Percentiles rank a stretch among this genome's conserved stretches.
Conservation (phyloP, 2,329 filamentous ascomycete species). For the Talaromyces verruculosus region DNA sequence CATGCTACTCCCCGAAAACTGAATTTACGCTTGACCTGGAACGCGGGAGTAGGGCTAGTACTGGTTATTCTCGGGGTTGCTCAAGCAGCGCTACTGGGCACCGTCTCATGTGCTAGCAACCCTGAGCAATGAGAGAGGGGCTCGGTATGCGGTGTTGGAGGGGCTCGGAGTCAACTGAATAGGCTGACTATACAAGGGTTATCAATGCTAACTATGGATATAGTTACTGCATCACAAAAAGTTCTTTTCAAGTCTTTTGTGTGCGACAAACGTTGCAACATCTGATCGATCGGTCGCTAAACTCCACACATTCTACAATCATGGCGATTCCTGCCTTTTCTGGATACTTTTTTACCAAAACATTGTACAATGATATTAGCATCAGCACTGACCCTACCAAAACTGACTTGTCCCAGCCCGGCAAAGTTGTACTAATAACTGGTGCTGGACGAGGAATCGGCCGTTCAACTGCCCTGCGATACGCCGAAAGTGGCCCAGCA, state of each 20-base stretch:
- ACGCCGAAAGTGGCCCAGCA: not conserved
- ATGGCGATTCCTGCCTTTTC: not conserved
- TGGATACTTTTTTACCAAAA: not conserved
- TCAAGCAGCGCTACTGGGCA: not conserved
- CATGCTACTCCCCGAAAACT: not conserved
- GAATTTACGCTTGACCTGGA: not conserved
- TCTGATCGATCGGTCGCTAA: not conserved
- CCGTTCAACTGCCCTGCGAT: not conserved
- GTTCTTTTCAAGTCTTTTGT: not conserved
- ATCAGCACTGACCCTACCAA: not conserved
- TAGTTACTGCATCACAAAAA: not conserved
- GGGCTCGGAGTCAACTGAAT: not conserved
- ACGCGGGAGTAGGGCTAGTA: not conserved
- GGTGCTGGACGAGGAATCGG: slow-evolving; percentile 6
- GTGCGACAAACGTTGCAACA: not conserved
- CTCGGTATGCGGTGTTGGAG: not conserved
- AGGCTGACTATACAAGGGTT: not conserved
- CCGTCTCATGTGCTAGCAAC: not conserved
- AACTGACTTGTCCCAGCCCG: not conserved
- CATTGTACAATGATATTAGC: not conserved
- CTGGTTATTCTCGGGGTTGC: not conserved
- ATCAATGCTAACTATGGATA: not conserved
- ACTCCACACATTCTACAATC: not conserved
- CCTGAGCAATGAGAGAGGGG: not conserved
- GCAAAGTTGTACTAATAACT: not conserved